Percentiles rank a stretch among this genome's conserved stretches.
Conservation (phyloP, 495 filamentous ascomycete species). For the Aspergillus campestris region DNA sequence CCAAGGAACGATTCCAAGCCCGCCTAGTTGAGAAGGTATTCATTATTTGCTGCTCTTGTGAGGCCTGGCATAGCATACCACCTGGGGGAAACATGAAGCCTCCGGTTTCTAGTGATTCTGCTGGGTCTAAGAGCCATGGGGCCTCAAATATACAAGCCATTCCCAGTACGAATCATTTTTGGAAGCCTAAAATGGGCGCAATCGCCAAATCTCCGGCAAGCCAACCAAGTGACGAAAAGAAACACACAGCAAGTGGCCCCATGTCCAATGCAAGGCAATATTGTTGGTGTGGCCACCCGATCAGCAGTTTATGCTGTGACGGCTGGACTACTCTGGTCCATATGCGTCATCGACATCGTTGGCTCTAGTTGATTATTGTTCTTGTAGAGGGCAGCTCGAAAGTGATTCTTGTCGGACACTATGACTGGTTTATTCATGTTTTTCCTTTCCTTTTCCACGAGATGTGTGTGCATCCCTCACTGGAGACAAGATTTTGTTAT, state of each 20-base stretch:
- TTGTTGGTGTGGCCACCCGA: constrained; percentile 71
- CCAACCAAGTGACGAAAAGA: too few relatives aligned
- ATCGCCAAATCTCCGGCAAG: too few relatives aligned
- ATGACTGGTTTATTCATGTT: too few relatives aligned
- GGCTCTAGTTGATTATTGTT: neutral
- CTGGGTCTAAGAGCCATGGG: constrained; percentile 25
- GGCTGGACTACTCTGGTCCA: constrained; percentile 66
- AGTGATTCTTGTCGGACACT: too few relatives aligned
- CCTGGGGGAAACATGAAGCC: constrained; percentile 60
- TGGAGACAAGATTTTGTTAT: too few relatives aligned
- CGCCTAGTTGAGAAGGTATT: constrained; percentile 64
- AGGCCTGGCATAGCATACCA: constrained; percentile 75
- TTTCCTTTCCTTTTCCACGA: too few relatives aligned
- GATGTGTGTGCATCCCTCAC: too few relatives aligned
- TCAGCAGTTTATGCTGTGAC: constrained; percentile 63
- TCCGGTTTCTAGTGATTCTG: too few relatives aligned
- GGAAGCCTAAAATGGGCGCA: too few relatives aligned
- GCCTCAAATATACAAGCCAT: constrained; percentile 21
- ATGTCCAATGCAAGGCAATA: constrained; percentile 54
- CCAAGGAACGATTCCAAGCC: constrained; percentile 14
- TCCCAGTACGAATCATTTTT: too few relatives aligned
- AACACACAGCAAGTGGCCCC: constrained; percentile 1
- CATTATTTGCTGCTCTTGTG: constrained; percentile 74
- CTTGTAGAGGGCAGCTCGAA: too few relatives aligned
- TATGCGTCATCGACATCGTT: constrained; percentile 58